phyloP scores from a whole-genome alignment of 2,329 filamentous ascomycete genomes.

The Fusarium sp. region DNA sequence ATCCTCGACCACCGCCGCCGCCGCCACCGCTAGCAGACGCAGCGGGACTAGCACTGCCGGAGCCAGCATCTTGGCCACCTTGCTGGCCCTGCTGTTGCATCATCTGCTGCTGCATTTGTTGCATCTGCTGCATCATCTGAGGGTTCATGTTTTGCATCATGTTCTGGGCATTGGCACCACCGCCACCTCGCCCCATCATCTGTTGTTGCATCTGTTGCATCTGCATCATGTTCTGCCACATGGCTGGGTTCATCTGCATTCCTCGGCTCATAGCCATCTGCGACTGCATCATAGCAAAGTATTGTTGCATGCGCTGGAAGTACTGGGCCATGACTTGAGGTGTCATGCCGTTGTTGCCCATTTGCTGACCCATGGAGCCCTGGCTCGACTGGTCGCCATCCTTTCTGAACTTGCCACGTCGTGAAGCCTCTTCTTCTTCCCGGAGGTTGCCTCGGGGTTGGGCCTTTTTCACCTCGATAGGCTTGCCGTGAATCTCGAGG shows the following conservation, averaged over 20 bases:
- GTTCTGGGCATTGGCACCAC: constrained; percentile 54
- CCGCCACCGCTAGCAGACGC: constrained; percentile 23
- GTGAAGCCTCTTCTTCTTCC: constrained; percentile 84
- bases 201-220: constrained; percentile 77
- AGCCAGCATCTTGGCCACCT: constrained; percentile 50
- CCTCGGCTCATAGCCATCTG: constrained; percentile 88
- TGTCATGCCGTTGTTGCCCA: constrained; percentile 79
- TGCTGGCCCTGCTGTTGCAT: constrained; percentile 58
- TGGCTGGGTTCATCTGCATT: constrained; percentile 81
- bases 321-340: constrained; percentile 99
- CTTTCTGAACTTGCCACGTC: constrained; percentile 74
- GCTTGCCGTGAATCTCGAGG: constrained; percentile 93
- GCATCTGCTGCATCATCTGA: constrained; percentile 74
- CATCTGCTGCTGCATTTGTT: constrained; percentile 62
- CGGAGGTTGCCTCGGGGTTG: constrained; percentile 95
- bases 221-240: constrained; percentile 83
- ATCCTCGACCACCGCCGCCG: constrained; percentile 48
- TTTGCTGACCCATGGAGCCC: constrained; percentile 59
- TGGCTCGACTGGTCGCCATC: constrained; percentile 62
- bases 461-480: constrained; percentile 98
- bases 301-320: constrained; percentile 98
- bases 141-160: constrained; percentile 63
- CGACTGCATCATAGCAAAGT: constrained; percentile 95
- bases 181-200: constrained; percentile 64
- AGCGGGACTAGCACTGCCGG: constrained; percentile 40